Conservation (phyloP, 495 filamentous ascomycete species). For the Penicillium bovifimosum region DNA sequence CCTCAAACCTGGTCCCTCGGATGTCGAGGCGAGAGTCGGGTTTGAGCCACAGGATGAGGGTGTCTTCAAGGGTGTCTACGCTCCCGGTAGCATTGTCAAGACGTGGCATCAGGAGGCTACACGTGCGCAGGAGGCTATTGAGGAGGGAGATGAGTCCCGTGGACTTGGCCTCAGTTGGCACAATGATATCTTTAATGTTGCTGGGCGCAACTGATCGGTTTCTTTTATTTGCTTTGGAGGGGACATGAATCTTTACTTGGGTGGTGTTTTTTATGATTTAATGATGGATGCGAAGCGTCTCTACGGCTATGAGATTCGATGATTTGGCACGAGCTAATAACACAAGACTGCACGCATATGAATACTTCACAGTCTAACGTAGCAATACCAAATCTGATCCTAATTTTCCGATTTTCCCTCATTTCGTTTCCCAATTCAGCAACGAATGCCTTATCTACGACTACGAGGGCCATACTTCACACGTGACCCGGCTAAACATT, state of each 20-base stretch:
- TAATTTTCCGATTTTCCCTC: not conserved
- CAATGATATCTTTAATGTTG: constrained; percentile 79
- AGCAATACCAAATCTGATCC: not conserved
- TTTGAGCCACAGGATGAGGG: constrained; percentile 56
- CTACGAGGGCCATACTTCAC: not conserved
- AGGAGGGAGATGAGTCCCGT: constrained; percentile 47
- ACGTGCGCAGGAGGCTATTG: constrained; percentile 57
- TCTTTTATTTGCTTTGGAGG: not conserved
- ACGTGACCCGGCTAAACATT: constrained; percentile 22
- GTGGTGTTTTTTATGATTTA: not conserved
- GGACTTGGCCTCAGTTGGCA: constrained; percentile 55
- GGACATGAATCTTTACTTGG: not conserved
- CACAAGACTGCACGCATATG: not conserved
- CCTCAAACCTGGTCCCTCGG: constrained; percentile 64
- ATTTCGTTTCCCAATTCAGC: not conserved
- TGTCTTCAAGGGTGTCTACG: constrained; percentile 77
- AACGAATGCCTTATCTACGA: not conserved
- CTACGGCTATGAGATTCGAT: not conserved
- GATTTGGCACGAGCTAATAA: not conserved
- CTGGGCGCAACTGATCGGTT: constrained; percentile 6
- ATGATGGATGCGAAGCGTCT: not conserved
- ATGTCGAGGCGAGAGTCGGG: constrained; percentile 66
- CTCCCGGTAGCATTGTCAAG: constrained; percentile 82
- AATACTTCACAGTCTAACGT: not conserved
- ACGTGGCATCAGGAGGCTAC: constrained; percentile 76